Base-by-base conservation (phyloP, 176 grass and related monocot genomes). In the Oryza nivara region DNA sequence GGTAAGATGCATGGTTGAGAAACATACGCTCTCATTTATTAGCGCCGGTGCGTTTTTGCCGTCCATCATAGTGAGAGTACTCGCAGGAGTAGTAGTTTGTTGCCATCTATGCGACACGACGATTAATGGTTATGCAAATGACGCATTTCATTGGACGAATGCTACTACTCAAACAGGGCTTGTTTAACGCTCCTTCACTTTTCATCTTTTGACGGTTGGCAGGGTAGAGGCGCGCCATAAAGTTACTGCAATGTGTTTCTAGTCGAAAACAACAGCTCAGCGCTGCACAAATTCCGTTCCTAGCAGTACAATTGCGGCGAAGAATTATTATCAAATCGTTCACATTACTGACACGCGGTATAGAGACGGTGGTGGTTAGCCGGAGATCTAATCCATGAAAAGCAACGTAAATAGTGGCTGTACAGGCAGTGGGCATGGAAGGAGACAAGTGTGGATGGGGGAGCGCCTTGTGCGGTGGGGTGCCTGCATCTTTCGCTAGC, bases 391-490 rank as follows among this genome's bases (percentile, higher is more conserved):
- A 22, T 63, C 58, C 58, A 10, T 22, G 58, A 23, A 63, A 63
- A 63, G 58, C 20, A 63, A 63, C 58, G 58, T 71, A 22, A 47
- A 75, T 4, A 7, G 60, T 72, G 20, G 70, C 7, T 43, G 44
- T 26, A 34, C 49, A 58, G n/a, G 48, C 14, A 35, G 66, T 45
- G 73, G 43, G 58, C 56, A 70, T 73, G 3, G 12, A 2, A 64
- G 80, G 69, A 61, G 74, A 73, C 69, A 74, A 77, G 88, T 70
- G 89, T 84, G 89, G 80, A 90, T 75, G 75, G 56, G 74, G 38
- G 79, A 64, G 14, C 78, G 61, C 46, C 65, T 20, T 25, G 44
- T 35, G 68, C 75, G 64, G 67, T 46, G 84, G 47, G 56, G 79
- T n/a, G 73, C 67, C 45, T 52, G 80, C 52, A 65, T 82, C 86